phyloP scores from a whole-genome alignment of 2,329 filamentous ascomycete species.

The Colletotrichum lupini region DNA sequence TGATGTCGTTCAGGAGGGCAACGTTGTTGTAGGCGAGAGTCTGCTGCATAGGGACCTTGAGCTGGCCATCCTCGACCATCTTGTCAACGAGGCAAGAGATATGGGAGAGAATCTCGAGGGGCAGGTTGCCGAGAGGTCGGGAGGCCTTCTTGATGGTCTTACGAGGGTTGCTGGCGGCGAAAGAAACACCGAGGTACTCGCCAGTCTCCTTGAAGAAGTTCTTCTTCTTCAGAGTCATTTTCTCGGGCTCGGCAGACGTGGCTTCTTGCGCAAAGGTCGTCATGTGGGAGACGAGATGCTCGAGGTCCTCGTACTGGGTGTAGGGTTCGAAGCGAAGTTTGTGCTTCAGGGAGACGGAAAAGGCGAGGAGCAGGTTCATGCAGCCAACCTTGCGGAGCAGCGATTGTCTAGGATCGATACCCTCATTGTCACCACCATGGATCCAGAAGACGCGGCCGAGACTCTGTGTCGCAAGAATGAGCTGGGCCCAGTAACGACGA shows the following conservation, averaged over 20 bases:
- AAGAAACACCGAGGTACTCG: constrained; percentile 80
- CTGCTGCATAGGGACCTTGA: constrained; percentile 68
- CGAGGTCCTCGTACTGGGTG: constrained; percentile 79
- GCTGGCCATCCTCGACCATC: constrained; percentile 64
- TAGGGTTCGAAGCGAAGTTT: constrained; percentile 87
- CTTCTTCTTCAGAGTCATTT: constrained; percentile 51
- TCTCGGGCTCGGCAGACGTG: constrained; percentile 49
- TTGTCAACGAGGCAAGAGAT: constrained; percentile 74
- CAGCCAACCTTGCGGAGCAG: constrained; percentile 78
- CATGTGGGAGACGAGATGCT: constrained; percentile 76
- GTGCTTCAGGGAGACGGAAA: constrained; percentile 83
- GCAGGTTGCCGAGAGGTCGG: constrained; percentile 83
- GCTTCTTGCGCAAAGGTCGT: constrained; percentile 77
- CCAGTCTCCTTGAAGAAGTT: constrained; percentile 72
- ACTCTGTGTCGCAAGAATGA: constrained; percentile 71
- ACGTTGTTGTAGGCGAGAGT: constrained; percentile 71
- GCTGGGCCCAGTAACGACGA: constrained; percentile 70
- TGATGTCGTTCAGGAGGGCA: constrained; percentile 75
- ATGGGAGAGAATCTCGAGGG: constrained; percentile 82
- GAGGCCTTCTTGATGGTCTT: constrained; percentile 80
- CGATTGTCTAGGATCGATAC: constrained; percentile 68
- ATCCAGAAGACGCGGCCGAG: constrained; percentile 87
- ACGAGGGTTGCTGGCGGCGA: constrained; percentile 81
- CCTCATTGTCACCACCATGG: constrained; percentile 70
- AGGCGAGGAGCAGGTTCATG: constrained; percentile 83